Conservation (phyloP, 1,284 basidiomycete genomes). For the Cutaneotrichosporon sp. region DNA sequence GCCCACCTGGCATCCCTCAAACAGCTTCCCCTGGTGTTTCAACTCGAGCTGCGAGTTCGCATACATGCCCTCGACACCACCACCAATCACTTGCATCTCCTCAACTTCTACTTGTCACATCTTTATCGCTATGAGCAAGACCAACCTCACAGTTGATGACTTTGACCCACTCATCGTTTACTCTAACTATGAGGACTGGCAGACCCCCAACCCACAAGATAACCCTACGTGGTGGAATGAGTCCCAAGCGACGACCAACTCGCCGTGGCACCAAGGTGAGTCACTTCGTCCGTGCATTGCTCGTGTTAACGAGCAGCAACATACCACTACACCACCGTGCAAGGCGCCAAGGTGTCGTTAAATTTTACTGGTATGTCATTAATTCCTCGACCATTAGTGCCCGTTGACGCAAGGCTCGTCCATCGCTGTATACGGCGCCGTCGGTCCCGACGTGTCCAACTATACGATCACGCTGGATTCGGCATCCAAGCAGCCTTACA, state of each 20-base stretch:
- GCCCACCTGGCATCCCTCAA: too few species aligned
- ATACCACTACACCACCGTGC: slow-evolving; percentile 37
- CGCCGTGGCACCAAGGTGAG: slow-evolving; percentile 41
- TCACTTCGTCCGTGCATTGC: neutral
- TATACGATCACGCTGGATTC: slow-evolving; percentile 40
- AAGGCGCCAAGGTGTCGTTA: slow-evolving; percentile 29
- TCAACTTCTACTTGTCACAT: too few species aligned
- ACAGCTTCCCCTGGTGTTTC: too few species aligned
- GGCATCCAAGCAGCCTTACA: slow-evolving; percentile 18
- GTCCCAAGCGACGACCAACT: slow-evolving; percentile 28
- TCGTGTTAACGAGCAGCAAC: slow-evolving; percentile 32
- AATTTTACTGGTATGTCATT: slow-evolving; percentile 38
- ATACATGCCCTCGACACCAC: too few species aligned
- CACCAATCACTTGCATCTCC: too few species aligned
- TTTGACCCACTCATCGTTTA: slow-evolving; percentile 46
- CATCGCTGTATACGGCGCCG: slow-evolving; percentile 39
- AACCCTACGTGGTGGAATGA: slow-evolving; percentile 42
- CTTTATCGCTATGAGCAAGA: neutral
- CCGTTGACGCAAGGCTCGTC: slow-evolving; percentile 6
- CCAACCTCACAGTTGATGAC: slow-evolving; percentile 46
- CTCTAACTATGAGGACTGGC: slow-evolving; percentile 37
- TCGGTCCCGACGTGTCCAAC: slow-evolving; percentile 16
- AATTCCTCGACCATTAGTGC: too few species aligned
- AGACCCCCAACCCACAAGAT: slow-evolving; percentile 45
- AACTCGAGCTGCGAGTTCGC: too few species aligned